These are phyloP conservation scores for Diutina pseudorugosa DNA, from an alignment of 1,139 yeast species.

Conservation along the genomic window DNA sequence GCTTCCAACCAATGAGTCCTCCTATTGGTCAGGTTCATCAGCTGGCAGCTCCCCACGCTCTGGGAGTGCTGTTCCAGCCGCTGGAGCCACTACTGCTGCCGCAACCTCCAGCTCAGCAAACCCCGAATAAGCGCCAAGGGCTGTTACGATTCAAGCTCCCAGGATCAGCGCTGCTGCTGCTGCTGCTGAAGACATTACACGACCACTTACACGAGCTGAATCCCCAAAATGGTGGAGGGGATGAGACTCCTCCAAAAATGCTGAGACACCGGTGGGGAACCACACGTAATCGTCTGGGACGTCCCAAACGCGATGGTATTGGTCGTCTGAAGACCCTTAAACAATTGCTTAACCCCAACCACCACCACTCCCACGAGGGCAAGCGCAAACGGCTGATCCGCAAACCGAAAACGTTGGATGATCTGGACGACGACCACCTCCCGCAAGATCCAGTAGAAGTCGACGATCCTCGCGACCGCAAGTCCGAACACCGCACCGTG, in stretches of 20 bases:
- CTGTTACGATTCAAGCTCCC: slow-evolving; percentile 1
- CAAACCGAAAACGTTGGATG: background rate
- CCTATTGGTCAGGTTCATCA: background rate
- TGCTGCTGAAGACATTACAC: slow-evolving; percentile 3
- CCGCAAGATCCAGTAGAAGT: background rate
- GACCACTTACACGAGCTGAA: background rate
- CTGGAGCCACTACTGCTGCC: background rate
- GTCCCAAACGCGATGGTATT: slow-evolving; percentile 36
- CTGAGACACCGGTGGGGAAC: slow-evolving; percentile 88
- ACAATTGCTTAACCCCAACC: slow-evolving; percentile 8
- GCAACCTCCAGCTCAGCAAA: background rate
- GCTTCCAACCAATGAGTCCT: background rate
- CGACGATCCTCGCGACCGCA: slow-evolving; percentile 2
- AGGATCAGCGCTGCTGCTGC: background rate
- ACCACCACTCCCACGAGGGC: slow-evolving; percentile 2
- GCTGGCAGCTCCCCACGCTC: background rate
- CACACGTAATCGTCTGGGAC: slow-evolving; percentile 65
- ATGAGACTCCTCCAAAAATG: slow-evolving; percentile 17
- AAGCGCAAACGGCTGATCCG: background rate
- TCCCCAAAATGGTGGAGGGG: too few species aligned
- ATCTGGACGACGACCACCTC: background rate
- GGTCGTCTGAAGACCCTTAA: slow-evolving; percentile 35
- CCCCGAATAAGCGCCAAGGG: background rate
- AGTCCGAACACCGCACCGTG: slow-evolving; percentile 1
- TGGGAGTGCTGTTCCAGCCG: background rate